Percentiles rank a stretch among this genome's conserved stretches.
phyloP scores from a whole-genome alignment of 1,284 basidiomycete species.

The Puccinia horiana region DNA sequence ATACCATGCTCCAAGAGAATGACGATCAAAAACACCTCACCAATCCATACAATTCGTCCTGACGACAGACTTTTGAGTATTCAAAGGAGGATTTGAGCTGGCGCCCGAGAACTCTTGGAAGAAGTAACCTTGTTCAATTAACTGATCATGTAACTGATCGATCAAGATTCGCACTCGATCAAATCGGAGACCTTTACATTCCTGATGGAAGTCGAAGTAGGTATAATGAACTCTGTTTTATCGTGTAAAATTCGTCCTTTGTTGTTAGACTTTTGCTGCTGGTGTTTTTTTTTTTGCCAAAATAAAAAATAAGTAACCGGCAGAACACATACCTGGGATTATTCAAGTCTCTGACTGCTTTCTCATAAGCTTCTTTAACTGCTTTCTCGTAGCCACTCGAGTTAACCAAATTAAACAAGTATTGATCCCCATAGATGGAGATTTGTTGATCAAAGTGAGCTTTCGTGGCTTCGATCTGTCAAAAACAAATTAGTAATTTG shows the following conservation, averaged over 20 bases:
- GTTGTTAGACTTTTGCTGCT: neutral
- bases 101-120: constrained; percentile 29
- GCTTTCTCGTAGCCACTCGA: constrained; percentile 92
- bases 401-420: constrained; percentile 89
- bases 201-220: constrained; percentile 97
- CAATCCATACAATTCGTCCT: constrained; percentile 74
- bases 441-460: constrained; percentile 77
- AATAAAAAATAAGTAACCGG: neutral
- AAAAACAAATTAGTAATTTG: neutral
- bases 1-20: neutral
- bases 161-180: constrained; percentile 84
- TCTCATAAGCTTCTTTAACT: constrained; percentile 93
- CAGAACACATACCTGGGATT: constrained; percentile 50
- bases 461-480: constrained; percentile 70
- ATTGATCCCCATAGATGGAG: constrained; percentile 75
- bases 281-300: neutral
- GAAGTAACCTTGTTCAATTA: constrained; percentile 70
- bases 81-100: constrained; percentile 51
- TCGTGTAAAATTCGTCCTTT: neutral
- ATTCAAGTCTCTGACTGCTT: constrained; percentile 63
- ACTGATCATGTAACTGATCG: constrained; percentile 72
- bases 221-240: constrained; percentile 72
- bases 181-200: constrained; percentile 94
- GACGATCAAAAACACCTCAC: constrained; percentile 49
- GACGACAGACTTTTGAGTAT: constrained; percentile 69